phyloP scores from a whole-genome alignment of 306 rosid species.

The Sicyos edulis region DNA sequence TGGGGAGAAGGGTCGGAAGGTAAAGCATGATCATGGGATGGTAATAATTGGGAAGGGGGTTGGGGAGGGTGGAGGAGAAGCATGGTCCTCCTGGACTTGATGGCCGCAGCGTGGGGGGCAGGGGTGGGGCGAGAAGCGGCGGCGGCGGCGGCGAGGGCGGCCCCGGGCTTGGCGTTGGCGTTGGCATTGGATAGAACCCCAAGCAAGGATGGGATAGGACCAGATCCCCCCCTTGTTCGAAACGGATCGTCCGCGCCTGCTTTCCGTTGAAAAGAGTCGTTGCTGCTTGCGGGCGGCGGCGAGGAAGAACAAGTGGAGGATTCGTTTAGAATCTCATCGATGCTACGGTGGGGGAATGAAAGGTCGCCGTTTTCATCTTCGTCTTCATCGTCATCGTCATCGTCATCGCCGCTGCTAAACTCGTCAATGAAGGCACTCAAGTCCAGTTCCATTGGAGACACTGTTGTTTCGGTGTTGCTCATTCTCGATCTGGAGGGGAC shows the following conservation, averaged over 20 bases:
- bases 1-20: constrained; percentile 28
- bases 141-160: constrained; percentile 83
- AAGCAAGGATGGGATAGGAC: constrained; percentile 58
- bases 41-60: too few relatives aligned
- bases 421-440: constrained; percentile 56
- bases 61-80: too few relatives aligned
- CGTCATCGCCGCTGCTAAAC: too few relatives aligned
- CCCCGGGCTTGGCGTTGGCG: constrained; percentile 81
- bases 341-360: constrained; percentile 52
- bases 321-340: constrained; percentile 87
- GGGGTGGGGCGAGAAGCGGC: constrained; percentile 85
- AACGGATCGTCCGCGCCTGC: constrained; percentile 39
- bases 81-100: constrained; percentile 55
- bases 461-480: neutral
- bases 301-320: constrained; percentile 45
- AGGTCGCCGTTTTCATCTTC: neutral
- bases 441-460: constrained; percentile 64
- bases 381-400: neutral
- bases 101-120: constrained; percentile 81
- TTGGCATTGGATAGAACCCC: constrained; percentile 35
- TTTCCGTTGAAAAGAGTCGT: constrained; percentile 25
- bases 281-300: constrained; percentile 12
- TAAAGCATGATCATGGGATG: too few relatives aligned
- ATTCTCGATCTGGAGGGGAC: too few relatives aligned
- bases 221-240: constrained; percentile 29